Conservation (phyloP, 768 basidiomycete species). For the Trametes gibbosa region DNA sequence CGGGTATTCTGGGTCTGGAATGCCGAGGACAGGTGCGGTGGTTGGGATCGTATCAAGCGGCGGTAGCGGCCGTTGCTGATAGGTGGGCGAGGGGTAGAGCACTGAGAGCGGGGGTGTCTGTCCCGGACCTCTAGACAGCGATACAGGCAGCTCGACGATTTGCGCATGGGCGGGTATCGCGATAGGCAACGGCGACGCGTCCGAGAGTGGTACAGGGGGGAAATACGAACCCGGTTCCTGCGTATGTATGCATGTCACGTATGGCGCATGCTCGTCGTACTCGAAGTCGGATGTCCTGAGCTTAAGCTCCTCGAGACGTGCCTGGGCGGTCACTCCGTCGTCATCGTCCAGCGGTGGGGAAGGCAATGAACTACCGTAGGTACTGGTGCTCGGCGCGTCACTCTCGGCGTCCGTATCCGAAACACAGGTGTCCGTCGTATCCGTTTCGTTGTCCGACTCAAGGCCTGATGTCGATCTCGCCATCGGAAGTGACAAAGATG, state of each 20-base stretch:
- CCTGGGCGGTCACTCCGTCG: background rate
- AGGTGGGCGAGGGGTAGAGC: constrained; percentile 17
- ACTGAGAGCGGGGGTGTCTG: constrained; percentile 23
- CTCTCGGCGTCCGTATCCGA: constrained; percentile 29
- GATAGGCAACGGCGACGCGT: background rate
- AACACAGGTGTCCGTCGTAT: constrained; percentile 11
- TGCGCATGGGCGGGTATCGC: background rate
- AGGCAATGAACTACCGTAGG: constrained; percentile 17
- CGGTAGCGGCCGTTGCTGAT: background rate
- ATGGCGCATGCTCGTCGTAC: background rate
- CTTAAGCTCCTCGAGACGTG: constrained; percentile 6
- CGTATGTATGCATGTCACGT: background rate
- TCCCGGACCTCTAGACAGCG: constrained; percentile 13
- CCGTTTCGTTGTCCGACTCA: constrained; percentile 20
- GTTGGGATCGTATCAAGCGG: background rate
- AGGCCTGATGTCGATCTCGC: background rate
- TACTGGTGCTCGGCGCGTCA: constrained; percentile 25
- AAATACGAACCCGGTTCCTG: constrained; percentile 22
- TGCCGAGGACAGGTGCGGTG: background rate
- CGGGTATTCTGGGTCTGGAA: background rate
- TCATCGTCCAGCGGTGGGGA: constrained; percentile 17
- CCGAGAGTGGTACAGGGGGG: constrained; percentile 6
- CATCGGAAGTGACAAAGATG: constrained; percentile 17
- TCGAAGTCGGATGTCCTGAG: background rate
- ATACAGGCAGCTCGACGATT: background rate